A percentile compares a stretch with the other conserved stretches of the same genome.
Evolutionary conservation across 1,284 basidiomycete species (phyloP).

Genomic region (Sporisorium graminicola): DNA sequence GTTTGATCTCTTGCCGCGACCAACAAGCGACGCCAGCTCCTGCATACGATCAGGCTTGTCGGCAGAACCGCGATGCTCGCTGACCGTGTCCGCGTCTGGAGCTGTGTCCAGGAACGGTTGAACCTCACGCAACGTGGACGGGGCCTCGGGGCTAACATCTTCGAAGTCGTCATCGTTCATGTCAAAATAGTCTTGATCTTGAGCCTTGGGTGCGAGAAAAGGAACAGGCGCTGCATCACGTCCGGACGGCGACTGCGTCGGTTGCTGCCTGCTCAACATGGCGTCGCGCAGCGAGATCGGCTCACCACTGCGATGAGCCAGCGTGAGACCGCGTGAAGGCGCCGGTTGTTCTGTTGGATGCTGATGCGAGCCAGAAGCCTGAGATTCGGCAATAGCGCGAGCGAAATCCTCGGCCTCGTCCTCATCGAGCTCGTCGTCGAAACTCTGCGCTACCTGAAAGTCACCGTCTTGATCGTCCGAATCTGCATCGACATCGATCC

Average conservation of each 20-base stretch:
- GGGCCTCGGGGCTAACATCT: slow-evolving; percentile 27
- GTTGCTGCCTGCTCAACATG: slow-evolving; percentile 10
- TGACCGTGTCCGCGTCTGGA: not conserved
- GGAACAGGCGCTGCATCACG: not conserved
- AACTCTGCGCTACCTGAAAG: slow-evolving; percentile 16
- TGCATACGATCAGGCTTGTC: slow-evolving; percentile 34
- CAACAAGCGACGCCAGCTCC: slow-evolving; percentile 41
- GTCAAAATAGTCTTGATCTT: slow-evolving; percentile 14
- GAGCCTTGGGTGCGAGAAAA: no score
- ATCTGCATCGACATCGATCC: slow-evolving; percentile 45
- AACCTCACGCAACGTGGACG: slow-evolving; percentile 20
- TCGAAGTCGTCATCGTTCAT: slow-evolving; percentile 45
- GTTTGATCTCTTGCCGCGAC: slow-evolving; percentile 12
- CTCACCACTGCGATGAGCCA: slow-evolving; percentile 31
- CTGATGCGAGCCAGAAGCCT: slow-evolving; percentile 3
- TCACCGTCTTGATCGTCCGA: slow-evolving; percentile 24
- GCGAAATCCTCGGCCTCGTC: slow-evolving; percentile 61
- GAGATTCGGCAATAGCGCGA: slow-evolving; percentile 51
- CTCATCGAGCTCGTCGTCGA: slow-evolving; percentile 39
- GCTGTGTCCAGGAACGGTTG: not conserved
- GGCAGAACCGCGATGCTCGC: not conserved
- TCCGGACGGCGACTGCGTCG: not conserved
- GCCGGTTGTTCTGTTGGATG: not conserved
- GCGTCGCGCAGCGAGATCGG: slow-evolving; percentile 43
- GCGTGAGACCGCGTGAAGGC: slow-evolving; percentile 23